These are phyloP conservation scores for Pythium oligandrum DNA, from an alignment of 352 stramenopile genomes.

Conservation along the genomic window DNA sequence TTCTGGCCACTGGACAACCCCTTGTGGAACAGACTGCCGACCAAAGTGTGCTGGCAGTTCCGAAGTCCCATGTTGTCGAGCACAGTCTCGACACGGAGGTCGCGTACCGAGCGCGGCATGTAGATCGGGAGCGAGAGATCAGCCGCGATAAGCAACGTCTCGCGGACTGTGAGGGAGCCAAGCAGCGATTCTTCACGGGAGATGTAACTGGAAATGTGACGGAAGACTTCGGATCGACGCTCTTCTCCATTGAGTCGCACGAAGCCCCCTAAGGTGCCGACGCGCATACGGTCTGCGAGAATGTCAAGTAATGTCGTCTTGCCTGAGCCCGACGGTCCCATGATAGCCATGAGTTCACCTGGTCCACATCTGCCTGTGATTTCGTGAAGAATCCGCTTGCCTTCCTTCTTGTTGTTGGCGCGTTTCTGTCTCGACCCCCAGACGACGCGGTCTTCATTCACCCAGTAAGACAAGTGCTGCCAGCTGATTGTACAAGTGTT, in stretches of 20 bases:
- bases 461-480: conserved; percentile 25
- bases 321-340: conserved; percentile 23
- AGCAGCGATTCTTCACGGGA: conserved; percentile 33
- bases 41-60: conserved; percentile 40
- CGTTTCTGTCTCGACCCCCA: background rate
- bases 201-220: conserved; percentile 22
- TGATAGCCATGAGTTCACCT: conserved; percentile 28
- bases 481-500: conserved; percentile 25
- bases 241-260: conserved; percentile 29
- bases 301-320: conserved; percentile 29
- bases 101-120: conserved; percentile 18
- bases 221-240: conserved; percentile 12
- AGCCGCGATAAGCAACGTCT: conserved; percentile 52
- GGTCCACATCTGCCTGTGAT: conserved; percentile 24
- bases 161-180: conserved; percentile 34
- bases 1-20: conserved; percentile 75
- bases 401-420: conserved; percentile 8
- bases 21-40: conserved; percentile 68
- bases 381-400: conserved; percentile 23
- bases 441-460: conserved; percentile 14
- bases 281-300: conserved; percentile 37
- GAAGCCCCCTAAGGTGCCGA: conserved; percentile 21
- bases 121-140: conserved; percentile 34
- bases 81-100: conserved; percentile 27
- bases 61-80: conserved; percentile 45